Conservation (phyloP, 352 stramenopile genomes). For the Phytophthora ramorum region DNA sequence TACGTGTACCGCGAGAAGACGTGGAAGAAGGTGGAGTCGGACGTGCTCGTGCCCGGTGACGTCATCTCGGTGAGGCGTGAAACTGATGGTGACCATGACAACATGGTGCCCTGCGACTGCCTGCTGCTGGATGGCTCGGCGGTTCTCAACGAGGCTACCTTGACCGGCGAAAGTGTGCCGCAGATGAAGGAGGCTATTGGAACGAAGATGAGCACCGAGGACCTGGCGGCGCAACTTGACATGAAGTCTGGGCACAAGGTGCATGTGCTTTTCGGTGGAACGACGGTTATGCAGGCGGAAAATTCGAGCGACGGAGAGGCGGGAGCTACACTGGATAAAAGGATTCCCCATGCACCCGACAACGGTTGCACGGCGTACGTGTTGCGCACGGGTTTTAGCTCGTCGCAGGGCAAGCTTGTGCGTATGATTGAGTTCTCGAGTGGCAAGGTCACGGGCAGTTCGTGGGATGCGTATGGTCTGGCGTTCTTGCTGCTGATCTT, state of each 20-base stretch:
- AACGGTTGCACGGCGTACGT: constrained; percentile 94
- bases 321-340: constrained; percentile 24
- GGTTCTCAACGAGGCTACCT: constrained; percentile 98
- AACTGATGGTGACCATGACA: constrained; percentile 81
- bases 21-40: constrained; percentile 88
- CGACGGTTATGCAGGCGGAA: constrained; percentile 90
- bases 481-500: constrained; percentile 97
- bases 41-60: constrained; percentile 93
- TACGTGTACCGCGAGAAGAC: constrained; percentile 91
- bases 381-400: constrained; percentile 97
- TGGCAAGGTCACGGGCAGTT: constrained; percentile 95
- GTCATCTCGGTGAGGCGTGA: constrained; percentile 93
- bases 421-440: constrained; percentile 98
- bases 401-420: constrained; percentile 97
- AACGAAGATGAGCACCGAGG: constrained; percentile 74
- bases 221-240: constrained; percentile 75
- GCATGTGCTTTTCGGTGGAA: constrained; percentile 94
- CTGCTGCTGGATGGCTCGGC: constrained; percentile 95
- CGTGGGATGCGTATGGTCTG: constrained; percentile 96
- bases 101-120: constrained; percentile 95
- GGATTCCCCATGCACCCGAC: constrained; percentile 87
- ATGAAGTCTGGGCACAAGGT: constrained; percentile 92
- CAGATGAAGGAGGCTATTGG: constrained; percentile 97
- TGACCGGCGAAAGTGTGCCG: constrained; percentile 98
- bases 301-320: constrained; percentile 42